Evolutionary conservation across 129 eudicot species (phyloP).

Genomic region (Helianthus tuberosus): DNA sequence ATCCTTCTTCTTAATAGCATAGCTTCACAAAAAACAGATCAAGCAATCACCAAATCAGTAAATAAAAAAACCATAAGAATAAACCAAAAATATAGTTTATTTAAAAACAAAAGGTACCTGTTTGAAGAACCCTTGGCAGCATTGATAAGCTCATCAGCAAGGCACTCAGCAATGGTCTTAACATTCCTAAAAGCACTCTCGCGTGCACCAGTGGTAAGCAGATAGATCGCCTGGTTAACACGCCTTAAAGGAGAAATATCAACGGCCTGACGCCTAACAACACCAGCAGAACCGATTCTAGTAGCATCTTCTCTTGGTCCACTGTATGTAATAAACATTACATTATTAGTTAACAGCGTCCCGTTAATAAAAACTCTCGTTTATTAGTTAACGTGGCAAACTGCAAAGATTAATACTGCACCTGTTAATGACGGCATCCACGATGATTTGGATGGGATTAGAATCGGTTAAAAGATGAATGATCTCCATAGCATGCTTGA

Average conservation of each 20-base stretch:
- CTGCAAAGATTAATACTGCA: background rate
- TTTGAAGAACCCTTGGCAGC: constrained; percentile 18
- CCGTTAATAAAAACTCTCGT: background rate
- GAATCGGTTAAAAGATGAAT: constrained; percentile 12
- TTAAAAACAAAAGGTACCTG: background rate
- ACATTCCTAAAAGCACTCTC: constrained; percentile 15
- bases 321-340: background rate
- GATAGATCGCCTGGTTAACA: constrained; percentile 23
- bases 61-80: background rate
- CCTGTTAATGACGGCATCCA: constrained; percentile 7
- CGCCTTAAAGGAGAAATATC: constrained; percentile 16
- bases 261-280: constrained; percentile 26
- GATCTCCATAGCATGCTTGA: constrained; percentile 16
- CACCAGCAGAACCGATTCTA: constrained; percentile 20
- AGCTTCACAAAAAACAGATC: constrained; percentile 1
- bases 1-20: constrained; percentile 27
- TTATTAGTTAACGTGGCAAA: background rate
- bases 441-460: constrained; percentile 13
- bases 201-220: constrained; percentile 18
- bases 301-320: constrained; percentile 25
- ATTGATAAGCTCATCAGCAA: constrained; percentile 15
- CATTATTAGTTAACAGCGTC: background rate
- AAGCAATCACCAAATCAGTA: background rate
- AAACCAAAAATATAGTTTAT: background rate
- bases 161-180: constrained; percentile 7